Percentiles rank a stretch among this genome's conserved stretches.
Conservation (phyloP, 495 filamentous ascomycete species). For the Neurospora sublineolata region DNA sequence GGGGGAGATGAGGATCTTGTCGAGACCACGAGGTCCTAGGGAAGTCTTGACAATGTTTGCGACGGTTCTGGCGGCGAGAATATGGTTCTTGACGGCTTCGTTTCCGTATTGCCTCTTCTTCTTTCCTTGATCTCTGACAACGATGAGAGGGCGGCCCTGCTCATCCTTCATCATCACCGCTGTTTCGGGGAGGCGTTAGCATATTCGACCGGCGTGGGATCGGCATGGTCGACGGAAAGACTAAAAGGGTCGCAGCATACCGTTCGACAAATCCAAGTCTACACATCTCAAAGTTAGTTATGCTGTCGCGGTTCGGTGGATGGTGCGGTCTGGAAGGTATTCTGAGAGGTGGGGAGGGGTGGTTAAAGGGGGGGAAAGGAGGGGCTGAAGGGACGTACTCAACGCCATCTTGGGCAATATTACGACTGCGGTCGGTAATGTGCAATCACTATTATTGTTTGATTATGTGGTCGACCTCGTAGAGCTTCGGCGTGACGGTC, state of each 20-base stretch:
- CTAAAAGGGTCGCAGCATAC: slow-evolving; percentile 19
- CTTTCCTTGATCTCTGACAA: slow-evolving; percentile 96
- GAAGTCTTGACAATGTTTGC: slow-evolving; percentile 96
- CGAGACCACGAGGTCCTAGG: slow-evolving; percentile 86
- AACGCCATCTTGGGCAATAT: slow-evolving; percentile 33
- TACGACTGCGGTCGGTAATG: not conserved
- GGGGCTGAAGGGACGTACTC: slow-evolving; percentile 25
- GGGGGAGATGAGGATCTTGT: slow-evolving; percentile 98
- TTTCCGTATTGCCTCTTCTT: slow-evolving; percentile 95
- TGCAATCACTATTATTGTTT: slow-evolving; percentile 1
- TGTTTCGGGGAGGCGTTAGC: slow-evolving; percentile 11
- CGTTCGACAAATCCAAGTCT: slow-evolving; percentile 43
- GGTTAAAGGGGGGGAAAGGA: not conserved
- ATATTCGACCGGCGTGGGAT: not conserved
- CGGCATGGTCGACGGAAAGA: not conserved
- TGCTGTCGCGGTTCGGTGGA: slow-evolving; percentile 1
- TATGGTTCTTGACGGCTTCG: slow-evolving; percentile 95
- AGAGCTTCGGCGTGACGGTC: slow-evolving; percentile 1
- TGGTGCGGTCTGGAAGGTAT: not conserved
- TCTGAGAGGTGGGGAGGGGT: not conserved
- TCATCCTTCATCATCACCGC: slow-evolving; percentile 66
- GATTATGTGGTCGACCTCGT: not conserved
- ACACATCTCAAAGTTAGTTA: slow-evolving; percentile 17
- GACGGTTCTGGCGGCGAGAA: slow-evolving; percentile 89
- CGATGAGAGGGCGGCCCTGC: slow-evolving; percentile 91